Percentiles rank a stretch among this genome's conserved stretches.
These are phyloP conservation scores for Solanum gracilifrons DNA, from an alignment of 257 asterid genomes.

Conservation along the genomic window DNA sequence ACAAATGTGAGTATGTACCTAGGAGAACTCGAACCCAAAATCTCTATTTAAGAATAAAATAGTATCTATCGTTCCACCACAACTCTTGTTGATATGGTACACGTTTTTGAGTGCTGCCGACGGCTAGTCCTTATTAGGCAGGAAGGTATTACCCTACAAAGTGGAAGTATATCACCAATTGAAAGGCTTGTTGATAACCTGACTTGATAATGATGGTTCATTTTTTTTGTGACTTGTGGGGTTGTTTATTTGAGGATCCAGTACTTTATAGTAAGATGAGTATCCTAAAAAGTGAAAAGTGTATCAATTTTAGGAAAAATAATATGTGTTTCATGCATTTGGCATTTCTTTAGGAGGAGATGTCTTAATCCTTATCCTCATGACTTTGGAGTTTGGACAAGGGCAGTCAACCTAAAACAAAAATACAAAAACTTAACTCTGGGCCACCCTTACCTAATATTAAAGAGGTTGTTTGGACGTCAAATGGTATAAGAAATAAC, in stretches of 20 bases:
- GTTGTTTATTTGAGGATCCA: neutral
- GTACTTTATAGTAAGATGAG: neutral
- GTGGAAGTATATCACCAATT: neutral
- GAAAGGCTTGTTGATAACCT: neutral
- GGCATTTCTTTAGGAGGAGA: neutral
- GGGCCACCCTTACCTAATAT: neutral
- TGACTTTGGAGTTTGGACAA: neutral
- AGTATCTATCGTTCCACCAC: no score
- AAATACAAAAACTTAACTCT: neutral
- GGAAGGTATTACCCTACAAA: neutral
- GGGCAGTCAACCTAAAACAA: neutral
- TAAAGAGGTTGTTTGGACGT: neutral
- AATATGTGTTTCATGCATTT: neutral
- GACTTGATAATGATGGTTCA: neutral
- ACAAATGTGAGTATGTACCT: neutral
- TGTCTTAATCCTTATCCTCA: neutral
- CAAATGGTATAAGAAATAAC: no score
- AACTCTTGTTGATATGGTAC: neutral
- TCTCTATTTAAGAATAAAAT: rapidly evolving
- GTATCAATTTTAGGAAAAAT: neutral
- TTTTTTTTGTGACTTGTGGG: neutral
- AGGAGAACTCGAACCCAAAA: neutral
- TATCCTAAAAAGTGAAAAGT: neutral
- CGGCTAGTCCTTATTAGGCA: neutral
- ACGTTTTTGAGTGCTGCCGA: neutral